These are phyloP conservation scores for Allomyces macrogynus DNA, from an alignment of 192 early-diverging fungal genomes.

Conservation along the genomic window DNA sequence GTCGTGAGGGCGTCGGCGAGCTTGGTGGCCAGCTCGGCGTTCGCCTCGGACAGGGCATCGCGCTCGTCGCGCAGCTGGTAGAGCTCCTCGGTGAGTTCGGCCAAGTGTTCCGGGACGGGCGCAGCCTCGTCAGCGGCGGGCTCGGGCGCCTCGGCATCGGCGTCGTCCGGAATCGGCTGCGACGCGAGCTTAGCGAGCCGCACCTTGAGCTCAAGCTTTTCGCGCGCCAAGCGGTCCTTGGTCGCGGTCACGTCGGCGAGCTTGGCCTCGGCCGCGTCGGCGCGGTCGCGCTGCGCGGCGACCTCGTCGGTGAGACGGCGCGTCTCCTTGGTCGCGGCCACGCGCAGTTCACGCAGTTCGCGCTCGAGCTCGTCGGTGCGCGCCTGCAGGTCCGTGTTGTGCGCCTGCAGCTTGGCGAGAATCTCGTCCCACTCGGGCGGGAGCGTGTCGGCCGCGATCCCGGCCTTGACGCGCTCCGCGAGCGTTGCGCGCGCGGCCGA, in stretches of 20 bases:
- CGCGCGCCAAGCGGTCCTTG: slow-evolving; percentile 3
- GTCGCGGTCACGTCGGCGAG: slow-evolving; percentile 3
- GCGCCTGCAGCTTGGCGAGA: slow-evolving; percentile 2
- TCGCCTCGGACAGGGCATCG: not conserved
- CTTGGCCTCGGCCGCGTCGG: not conserved
- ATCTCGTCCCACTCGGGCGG: slow-evolving; percentile 1
- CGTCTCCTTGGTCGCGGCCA: not conserved
- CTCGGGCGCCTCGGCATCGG: not conserved
- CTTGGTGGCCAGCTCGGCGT: not conserved
- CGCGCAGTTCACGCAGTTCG: slow-evolving; percentile 1
- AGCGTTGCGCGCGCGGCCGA: slow-evolving; percentile 1
- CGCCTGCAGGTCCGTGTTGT: slow-evolving; percentile 3
- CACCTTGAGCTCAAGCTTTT: slow-evolving; percentile 1
- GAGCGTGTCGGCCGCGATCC: slow-evolving; percentile 1
- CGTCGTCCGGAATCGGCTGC: not conserved
- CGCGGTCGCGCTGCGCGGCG: not conserved
- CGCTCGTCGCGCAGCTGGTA: slow-evolving; percentile 8
- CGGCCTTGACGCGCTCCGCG: not conserved
- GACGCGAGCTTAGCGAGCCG: not conserved
- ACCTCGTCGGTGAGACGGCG: slow-evolving; percentile 2
- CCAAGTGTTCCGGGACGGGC: slow-evolving; percentile 2
- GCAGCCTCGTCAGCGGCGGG: slow-evolving; percentile 5
- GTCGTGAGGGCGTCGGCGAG: not conserved
- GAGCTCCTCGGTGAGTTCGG: slow-evolving; percentile 12
- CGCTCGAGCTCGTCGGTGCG: slow-evolving; percentile 2